Conservation (phyloP, 805 yeast genomes). For the Wickerhamiella slavikovae region DNA sequence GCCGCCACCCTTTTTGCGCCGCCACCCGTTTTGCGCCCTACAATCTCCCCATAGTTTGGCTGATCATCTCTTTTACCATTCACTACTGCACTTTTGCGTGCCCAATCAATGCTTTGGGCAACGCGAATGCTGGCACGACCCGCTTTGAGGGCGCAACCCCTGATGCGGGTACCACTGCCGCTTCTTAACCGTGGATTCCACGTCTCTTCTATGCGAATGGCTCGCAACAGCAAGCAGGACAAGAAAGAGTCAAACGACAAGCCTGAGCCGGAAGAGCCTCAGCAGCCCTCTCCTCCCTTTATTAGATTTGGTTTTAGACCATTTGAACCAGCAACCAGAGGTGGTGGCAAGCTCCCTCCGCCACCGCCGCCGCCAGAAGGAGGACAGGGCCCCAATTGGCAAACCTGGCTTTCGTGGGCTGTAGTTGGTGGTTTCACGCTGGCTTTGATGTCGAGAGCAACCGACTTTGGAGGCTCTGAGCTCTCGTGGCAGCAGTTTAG, state of each 20-base stretch:
- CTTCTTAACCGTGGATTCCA: too few relatives aligned
- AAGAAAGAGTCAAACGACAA: neutral
- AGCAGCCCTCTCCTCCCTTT: too few relatives aligned
- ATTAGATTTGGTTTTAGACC: conserved; percentile 2
- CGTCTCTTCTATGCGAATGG: neutral
- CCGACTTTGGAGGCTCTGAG: conserved; percentile 18
- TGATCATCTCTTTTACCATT: too few relatives aligned
- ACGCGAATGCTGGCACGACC: too few relatives aligned
- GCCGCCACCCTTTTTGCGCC: too few relatives aligned
- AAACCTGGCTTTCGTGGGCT: conserved; percentile 9
- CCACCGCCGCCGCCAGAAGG: conserved; percentile 3
- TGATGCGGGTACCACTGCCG: too few relatives aligned
- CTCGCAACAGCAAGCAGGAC: neutral
- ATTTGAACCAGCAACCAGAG: neutral
- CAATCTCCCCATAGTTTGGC: too few relatives aligned
- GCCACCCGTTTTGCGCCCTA: too few relatives aligned
- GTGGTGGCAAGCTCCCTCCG: conserved; percentile 1
- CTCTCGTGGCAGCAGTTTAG: conserved; percentile 88
- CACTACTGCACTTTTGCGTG: too few relatives aligned
- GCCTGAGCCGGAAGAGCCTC: too few relatives aligned
- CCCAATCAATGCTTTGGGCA: too few relatives aligned
- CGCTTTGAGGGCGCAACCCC: too few relatives aligned
- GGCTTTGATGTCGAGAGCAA: conserved; percentile 6
- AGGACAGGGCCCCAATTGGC: conserved; percentile 7
- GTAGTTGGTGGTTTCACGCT: conserved; percentile 9